Base-by-base conservation (phyloP, 2,329 filamentous ascomycete genomes). In the Fusarium sp. region DNA sequence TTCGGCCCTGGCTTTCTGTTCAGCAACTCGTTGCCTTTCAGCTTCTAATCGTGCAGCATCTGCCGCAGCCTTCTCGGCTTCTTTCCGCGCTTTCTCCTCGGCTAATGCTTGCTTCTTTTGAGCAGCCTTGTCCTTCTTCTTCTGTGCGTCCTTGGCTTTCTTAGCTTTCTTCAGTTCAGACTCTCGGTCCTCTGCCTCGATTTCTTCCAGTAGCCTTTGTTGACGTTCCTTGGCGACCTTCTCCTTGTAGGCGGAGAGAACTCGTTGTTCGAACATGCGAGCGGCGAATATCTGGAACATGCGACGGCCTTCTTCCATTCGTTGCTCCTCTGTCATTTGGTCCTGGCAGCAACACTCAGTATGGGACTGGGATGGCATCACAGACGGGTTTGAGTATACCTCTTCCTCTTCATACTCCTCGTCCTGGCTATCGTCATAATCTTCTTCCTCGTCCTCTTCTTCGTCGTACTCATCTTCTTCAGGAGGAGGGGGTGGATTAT, bases 261-360 rank as follows among this genome's bases (percentile, higher is more conserved):
- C 96, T 69, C 96, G 88, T 80, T 99, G 96, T 83, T 99, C 96
- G 80, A 99, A 99, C 96, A 99, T 99, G 69, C 96, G 91, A 61
- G 96, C 96, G 66, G 96, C 96, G 81, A 99, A 99, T 79, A 99
- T 98, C 80, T 99, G 96, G 79, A 99, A 99, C 96, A 99, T 99
- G 74, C 95, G 88, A 60, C 96, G 90, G 66, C 96, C 96, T 84
- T 99, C 96, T 80, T 98, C 94, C 96, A 99, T 98, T 67, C 96
- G 92, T 84, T 98, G 94, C 83, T 97, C 94, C 84, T 98, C 95
- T 54, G 94, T 98, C 93, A 98, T 96, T 71, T 92, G 90, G 79
- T 97, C 94, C 95, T 98, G 81, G 75, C 80, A 82, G 78, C 79
- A 82, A 77, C 80, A 81, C 79, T 82, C 77, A 80, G 81, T 79